phyloP scores from a whole-genome alignment of 371 early-diverging fungal genomes.

The Capillidium heterosporum region DNA sequence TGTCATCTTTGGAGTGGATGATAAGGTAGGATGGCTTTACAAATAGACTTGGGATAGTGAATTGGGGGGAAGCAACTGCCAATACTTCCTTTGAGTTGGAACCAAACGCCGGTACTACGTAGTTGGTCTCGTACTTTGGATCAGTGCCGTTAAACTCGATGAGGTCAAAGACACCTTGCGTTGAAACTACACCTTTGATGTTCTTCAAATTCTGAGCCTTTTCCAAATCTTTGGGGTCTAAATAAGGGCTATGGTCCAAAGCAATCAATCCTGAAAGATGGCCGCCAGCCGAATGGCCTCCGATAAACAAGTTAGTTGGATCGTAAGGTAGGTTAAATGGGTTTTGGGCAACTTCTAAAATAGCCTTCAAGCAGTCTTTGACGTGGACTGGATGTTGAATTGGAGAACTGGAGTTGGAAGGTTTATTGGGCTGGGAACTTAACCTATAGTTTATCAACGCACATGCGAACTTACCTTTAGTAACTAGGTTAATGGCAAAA shows the following conservation, averaged over 20 bases:
- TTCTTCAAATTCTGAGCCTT: neutral
- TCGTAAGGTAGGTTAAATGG: neutral
- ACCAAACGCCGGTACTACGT: slow-evolving; percentile 2
- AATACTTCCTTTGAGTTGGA: neutral
- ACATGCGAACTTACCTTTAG: neutral
- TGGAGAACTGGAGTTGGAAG: neutral
- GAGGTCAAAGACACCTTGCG: slow-evolving; percentile 2
- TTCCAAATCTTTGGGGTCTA: no score
- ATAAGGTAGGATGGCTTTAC: neutral
- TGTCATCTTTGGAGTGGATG: no score
- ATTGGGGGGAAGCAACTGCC: no score
- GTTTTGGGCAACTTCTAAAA: neutral
- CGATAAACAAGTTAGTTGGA: neutral
- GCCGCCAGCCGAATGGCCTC: slow-evolving; percentile 4
- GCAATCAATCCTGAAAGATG: neutral
- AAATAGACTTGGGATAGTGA: neutral
- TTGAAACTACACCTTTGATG: neutral
- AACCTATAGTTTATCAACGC: slow-evolving; percentile 1
- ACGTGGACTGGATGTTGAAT: slow-evolving; percentile 1
- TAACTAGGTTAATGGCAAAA: neutral
- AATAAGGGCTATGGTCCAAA: no score
- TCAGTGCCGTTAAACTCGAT: neutral
- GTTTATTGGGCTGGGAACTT: neutral
- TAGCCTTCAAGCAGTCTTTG: neutral
- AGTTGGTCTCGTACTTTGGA: neutral